Percentiles rank a stretch among this genome's conserved stretches.
Conservation (phyloP, 345 rosid genomes). For the Dimocarpus longan region DNA sequence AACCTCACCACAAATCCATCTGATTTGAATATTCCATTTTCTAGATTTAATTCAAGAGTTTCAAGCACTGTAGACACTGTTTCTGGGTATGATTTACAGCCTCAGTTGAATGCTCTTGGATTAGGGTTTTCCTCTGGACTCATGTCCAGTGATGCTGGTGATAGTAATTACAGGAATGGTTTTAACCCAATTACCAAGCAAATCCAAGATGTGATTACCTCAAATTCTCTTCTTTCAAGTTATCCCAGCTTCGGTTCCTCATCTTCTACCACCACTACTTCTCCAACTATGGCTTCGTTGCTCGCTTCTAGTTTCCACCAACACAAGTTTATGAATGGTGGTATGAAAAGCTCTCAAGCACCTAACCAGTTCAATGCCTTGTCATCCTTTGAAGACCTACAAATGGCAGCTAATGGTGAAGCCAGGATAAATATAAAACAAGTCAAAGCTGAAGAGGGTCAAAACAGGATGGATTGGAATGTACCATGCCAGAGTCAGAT, state of each 20-base stretch:
- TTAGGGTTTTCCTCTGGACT: conserved; percentile 64
- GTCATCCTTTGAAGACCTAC: conserved; percentile 55
- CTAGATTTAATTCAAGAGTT: conserved; percentile 50
- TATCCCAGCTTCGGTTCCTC: conserved; percentile 47
- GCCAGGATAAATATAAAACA: conserved; percentile 39
- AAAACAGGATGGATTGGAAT: conserved; percentile 43
- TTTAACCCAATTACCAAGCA: conserved; percentile 30
- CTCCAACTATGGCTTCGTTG: conserved; percentile 52
- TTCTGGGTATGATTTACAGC: conserved; percentile 57
- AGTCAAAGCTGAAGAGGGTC: conserved; percentile 48
- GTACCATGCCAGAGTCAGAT: conserved; percentile 41
- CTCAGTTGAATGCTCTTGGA: conserved; percentile 56
- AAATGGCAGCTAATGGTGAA: conserved; percentile 39
- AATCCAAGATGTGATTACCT: conserved; percentile 40
- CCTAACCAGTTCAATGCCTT: conserved; percentile 43
- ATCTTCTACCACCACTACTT: conserved; percentile 32
- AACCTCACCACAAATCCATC: conserved; percentile 52
- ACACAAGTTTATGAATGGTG: conserved; percentile 44
- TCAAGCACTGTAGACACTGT: conserved; percentile 29
- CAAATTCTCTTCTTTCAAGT: conserved; percentile 54
- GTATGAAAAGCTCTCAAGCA: conserved; percentile 34
- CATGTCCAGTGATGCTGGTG: conserved; percentile 27
- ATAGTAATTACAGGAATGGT: conserved; percentile 23
- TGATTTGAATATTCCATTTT: conserved; percentile 46
- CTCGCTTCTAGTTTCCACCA: conserved; percentile 59